Evolutionary conservation across 805 yeast genomes (phyloP), one percentile per base, ranked within the genome.

Genomic region (Candida railenensis): DNA sequence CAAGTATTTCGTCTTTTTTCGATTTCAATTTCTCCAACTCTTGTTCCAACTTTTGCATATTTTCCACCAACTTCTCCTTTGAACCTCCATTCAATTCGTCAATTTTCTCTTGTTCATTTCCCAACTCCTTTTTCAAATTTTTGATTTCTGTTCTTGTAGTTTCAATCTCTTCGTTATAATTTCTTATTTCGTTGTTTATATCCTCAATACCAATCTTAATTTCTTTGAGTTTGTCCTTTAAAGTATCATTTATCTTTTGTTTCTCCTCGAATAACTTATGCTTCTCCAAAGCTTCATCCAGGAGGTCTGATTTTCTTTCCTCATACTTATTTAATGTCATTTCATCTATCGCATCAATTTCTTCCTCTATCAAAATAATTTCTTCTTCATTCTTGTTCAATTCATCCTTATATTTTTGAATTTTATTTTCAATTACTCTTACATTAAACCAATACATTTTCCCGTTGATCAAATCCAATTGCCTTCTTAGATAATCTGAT

Each of bases 41-140:
- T 14, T 46, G 54, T 42, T 53, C 52, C 18, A 61, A 51, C 4
- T 45, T 40, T 18, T 43, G 48, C 4, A 62, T 48, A 15, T 54
- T 52, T 22, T 53, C 49, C 8, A 55, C 49, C 32, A 73, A 51
- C 12, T 50, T 56, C 22, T 71, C 74, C 41, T 67, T 71, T 3
- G 73, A 66, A 1, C 77, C 80, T 14, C 80, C 82, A 45, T 68
- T 67, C 4, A 67, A 59, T 11, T 58, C 62, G 30, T 72, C 74
- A 14, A 78, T 61, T 51, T 70, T 62, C 30, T 55, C 54, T 50
- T 65, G 70, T 50, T 77, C 82, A 1, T 40, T 42, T 4, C 47
- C 48, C 4, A 70, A 61, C 11, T 58, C 61, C 4, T 50, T 47
- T 21, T 59, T 53, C 22, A 55, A 56, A 20, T 44, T 45, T 15